Base-by-base conservation (phyloP, 2,329 filamentous ascomycete genomes). In the Tricladium varicosporioides region DNA sequence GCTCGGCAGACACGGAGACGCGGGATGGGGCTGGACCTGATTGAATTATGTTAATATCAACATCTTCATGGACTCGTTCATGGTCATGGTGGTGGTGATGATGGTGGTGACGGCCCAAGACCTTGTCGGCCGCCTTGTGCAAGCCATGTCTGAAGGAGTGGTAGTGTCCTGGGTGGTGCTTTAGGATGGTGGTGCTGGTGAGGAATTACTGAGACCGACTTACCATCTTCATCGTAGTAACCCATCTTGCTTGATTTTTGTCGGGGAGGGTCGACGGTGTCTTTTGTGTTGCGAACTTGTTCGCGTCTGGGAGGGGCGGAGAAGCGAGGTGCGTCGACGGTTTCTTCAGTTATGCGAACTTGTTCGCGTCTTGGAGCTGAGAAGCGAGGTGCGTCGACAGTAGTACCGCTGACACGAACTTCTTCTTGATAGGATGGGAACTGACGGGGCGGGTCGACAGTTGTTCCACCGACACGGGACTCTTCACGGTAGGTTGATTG, bases 121-220 rank as follows among this genome's bases (percentile, higher is more conserved):
- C 77, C 67, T 80, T 79, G 71, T 88, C 85, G 69, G 83, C 84
- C 69, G 82, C 85, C 70, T 81, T 79, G 76, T 85, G 80, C 66
- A 88, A 78, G 73, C 85, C 85, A 74, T 86, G 84, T 76, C 86
- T 85, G 80, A 89, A 84, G 67, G 82, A 86, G 78, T 89, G 86
- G 77, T 89, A 88, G 67, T 88, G 81, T 72, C 86, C 86, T 74
- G 63, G 48, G 32, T 14, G 49, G 46, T 27, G 53, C 51, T 63
- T 70, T 67, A 67, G 67, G 57, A 59, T 63, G 53, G 60, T 63
- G 53, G 60, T 54, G 57, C 57, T 57, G 54, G 57, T 42, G 53
- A 49, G 19, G 22, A 54, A 56, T 47, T 36, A 51, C 40, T 57
- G 44, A 60, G 50, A 59, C 46, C 33, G 10, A 65, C 69, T 61